These are phyloP conservation scores for Silene coronaria DNA, from an alignment of 179 eudicot genomes.

Conservation along the genomic window DNA sequence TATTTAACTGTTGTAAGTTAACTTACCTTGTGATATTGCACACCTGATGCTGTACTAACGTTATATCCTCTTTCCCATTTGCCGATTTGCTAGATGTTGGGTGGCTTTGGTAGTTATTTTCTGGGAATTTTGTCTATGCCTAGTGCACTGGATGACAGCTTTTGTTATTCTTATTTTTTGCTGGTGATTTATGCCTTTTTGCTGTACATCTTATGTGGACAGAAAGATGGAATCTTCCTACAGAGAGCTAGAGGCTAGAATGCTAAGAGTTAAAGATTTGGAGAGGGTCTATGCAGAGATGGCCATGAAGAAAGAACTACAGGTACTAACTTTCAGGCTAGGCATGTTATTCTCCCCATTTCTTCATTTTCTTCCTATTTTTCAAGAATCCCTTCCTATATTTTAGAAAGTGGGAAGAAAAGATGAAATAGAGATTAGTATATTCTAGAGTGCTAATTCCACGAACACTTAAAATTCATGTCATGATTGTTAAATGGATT, in stretches of 20 bases:
- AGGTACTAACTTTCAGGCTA: slow-evolving; percentile 36
- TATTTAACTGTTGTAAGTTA: neutral
- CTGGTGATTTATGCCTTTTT: neutral
- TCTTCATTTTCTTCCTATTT: too few species aligned
- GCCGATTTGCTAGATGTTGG: neutral
- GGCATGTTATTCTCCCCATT: neutral
- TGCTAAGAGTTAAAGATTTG: slow-evolving; percentile 52
- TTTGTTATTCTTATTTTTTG: neutral
- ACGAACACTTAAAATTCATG: neutral
- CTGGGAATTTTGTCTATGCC: neutral
- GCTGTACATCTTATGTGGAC: slow-evolving; percentile 10
- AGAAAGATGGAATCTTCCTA: slow-evolving; percentile 66
- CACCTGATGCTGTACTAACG: neutral
- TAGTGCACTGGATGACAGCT: neutral
- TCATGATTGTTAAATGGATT: neutral
- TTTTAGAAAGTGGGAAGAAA: too few species aligned
- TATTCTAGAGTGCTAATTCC: neutral
- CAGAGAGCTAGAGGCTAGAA: slow-evolving; percentile 62
- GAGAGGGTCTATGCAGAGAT: slow-evolving; percentile 61
- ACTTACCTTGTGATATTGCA: neutral
- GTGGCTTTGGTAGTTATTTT: neutral
- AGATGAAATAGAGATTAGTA: too few species aligned
- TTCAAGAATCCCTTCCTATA: too few species aligned
- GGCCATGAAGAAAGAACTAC: slow-evolving; percentile 77
- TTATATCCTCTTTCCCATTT: neutral